A percentile compares a stretch with the other conserved stretches of the same genome.
Evolutionary conservation across 129 eudicot species (phyloP).

Genomic region (Kitagawia praeruptora): DNA sequence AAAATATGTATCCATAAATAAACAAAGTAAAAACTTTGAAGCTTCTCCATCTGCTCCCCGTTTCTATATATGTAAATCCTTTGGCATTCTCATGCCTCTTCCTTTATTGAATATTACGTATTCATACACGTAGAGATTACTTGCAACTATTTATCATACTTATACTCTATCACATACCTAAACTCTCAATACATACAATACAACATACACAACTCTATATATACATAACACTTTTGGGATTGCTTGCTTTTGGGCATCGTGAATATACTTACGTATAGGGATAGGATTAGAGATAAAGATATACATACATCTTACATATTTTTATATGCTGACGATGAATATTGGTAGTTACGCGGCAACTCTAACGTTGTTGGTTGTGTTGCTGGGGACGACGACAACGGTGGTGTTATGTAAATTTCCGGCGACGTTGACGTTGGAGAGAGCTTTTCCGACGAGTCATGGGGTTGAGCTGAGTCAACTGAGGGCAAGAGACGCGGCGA

Average conservation of each 20-base stretch:
- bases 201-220: neutral
- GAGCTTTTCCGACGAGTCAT: conserved; percentile 56
- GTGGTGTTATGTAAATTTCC: conserved; percentile 45
- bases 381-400: conserved; percentile 27
- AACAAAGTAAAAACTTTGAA: neutral
- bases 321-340: conserved; percentile 27
- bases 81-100: neutral
- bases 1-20: neutral
- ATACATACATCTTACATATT: neutral
- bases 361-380: conserved; percentile 18
- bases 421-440: conserved; percentile 47
- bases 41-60: neutral
- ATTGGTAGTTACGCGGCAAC: conserved; percentile 23
- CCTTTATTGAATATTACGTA: neutral
- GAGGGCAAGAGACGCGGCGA: conserved; percentile 43
- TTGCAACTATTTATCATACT: neutral
- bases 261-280: neutral
- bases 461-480: conserved; percentile 62
- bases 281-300: neutral
- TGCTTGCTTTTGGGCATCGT: conserved; percentile 21
- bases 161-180: neutral
- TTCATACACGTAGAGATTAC: conserved; percentile 6
- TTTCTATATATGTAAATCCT: neutral
- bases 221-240: neutral
- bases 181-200: neutral